Evolutionary conservation across 768 basidiomycete species (phyloP).

Genomic region (Cystobasidium ongulense): DNA sequence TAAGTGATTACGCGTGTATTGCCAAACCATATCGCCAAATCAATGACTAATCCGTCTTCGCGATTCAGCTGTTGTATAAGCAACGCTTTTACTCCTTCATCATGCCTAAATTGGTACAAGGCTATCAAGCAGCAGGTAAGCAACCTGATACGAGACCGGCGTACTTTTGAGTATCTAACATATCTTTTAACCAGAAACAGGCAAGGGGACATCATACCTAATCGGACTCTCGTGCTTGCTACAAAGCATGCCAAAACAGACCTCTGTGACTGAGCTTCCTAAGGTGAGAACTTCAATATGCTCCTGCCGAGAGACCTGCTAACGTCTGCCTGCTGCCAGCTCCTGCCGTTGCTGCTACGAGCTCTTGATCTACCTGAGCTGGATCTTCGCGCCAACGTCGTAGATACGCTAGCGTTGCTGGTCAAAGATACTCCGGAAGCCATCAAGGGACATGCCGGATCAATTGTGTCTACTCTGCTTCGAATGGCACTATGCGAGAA

Average conservation of each 20-base stretch:
- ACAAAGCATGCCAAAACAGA: conserved; percentile 64
- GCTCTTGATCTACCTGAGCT: conserved; percentile 70
- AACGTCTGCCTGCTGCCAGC: conserved; percentile 49
- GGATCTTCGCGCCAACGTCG: conserved; percentile 66
- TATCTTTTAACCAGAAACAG: conserved; percentile 48
- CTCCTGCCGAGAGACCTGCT: neutral
- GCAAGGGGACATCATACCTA: conserved; percentile 61
- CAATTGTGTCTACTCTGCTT: conserved; percentile 64
- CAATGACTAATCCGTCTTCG: neutral
- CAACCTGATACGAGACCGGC: neutral
- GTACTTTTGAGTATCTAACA: neutral
- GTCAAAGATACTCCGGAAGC: conserved; percentile 52
- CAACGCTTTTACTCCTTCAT: conserved; percentile 58
- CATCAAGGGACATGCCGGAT: conserved; percentile 62
- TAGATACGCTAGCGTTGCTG: conserved; percentile 66
- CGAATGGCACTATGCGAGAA: conserved; percentile 48
- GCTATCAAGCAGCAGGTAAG: conserved; percentile 50
- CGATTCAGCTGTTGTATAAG: conserved; percentile 46
- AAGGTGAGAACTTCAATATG: conserved; percentile 41
- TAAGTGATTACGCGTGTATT: conserved; percentile 43
- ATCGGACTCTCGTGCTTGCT: conserved; percentile 76
- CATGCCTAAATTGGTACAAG: conserved; percentile 65
- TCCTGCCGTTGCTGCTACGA: conserved; percentile 78
- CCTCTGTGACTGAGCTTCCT: conserved; percentile 64
- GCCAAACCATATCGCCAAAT: neutral